phyloP scores from a whole-genome alignment of 1,284 basidiomycete species.

The Heterobasidion irregulare region DNA sequence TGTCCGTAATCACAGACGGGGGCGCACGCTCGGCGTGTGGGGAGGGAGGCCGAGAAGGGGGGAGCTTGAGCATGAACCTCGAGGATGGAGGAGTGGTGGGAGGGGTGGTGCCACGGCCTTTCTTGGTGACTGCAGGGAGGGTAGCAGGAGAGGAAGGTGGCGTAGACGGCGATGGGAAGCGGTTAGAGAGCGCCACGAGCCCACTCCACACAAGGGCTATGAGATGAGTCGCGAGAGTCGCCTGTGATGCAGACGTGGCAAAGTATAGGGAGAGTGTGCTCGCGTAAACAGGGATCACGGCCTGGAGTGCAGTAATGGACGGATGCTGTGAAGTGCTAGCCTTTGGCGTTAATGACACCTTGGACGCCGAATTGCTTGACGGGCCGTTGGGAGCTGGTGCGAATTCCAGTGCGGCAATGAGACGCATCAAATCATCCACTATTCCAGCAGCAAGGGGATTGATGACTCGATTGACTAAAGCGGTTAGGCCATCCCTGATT shows the following conservation, averaged over 20 bases:
- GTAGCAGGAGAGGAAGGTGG: conserved; percentile 35
- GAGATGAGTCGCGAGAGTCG: conserved; percentile 54
- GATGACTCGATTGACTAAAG: conserved; percentile 55
- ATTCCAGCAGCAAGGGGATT: conserved; percentile 55
- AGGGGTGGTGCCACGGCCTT: conserved; percentile 30
- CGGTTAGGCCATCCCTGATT: conserved; percentile 59
- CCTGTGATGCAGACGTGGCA: conserved; percentile 41
- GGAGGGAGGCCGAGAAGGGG: conserved; percentile 59
- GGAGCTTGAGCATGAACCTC: conserved; percentile 59
- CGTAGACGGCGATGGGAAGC: conserved; percentile 32
- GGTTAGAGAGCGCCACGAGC: conserved; percentile 59
- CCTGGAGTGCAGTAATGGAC: conserved; percentile 48
- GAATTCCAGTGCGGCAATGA: conserved; percentile 53
- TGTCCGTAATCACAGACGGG: conserved; percentile 44
- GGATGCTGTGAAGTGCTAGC: conserved; percentile 37
- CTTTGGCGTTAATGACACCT: conserved; percentile 29
- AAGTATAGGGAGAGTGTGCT: conserved; percentile 52
- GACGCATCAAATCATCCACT: conserved; percentile 48
- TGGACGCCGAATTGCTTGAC: conserved; percentile 21
- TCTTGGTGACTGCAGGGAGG: conserved; percentile 11
- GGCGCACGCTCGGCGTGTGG: conserved; percentile 31
- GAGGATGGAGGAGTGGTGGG: conserved; percentile 50
- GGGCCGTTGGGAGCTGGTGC: conserved; percentile 18
- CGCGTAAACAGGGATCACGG: conserved; percentile 50
- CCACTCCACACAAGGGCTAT: conserved; percentile 68